These are phyloP conservation scores for Coniochaeta sp. DNA, from an alignment of 2,329 filamentous ascomycete species.

Conservation along the genomic window DNA sequence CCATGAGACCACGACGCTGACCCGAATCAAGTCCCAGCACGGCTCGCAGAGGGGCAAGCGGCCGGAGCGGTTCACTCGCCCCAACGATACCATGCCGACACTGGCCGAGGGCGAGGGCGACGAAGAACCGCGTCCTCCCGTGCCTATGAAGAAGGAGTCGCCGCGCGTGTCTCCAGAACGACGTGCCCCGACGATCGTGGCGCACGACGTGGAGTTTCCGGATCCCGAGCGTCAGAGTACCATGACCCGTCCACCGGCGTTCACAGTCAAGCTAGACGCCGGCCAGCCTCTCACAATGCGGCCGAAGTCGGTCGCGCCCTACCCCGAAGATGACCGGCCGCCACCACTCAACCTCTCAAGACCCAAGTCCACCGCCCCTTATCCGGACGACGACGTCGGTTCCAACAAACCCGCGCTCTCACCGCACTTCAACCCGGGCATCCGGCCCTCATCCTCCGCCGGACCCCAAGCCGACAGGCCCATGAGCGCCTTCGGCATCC, in stretches of 20 bases:
- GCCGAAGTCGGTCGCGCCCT: conserved; percentile 56
- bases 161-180: conserved; percentile 31
- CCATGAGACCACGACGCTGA: conserved; percentile 86
- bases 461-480: conserved; percentile 42
- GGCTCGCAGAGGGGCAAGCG: conserved; percentile 59
- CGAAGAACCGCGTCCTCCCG: conserved; percentile 5
- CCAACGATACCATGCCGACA: conserved; percentile 39
- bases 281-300: conserved; percentile 27
- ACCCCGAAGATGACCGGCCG: conserved; percentile 61
- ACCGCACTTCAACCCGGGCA: conserved; percentile 37
- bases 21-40: conserved; percentile 76
- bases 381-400: conserved; percentile 44
- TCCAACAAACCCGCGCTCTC: conserved; percentile 23
- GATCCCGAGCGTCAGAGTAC: conserved; percentile 36
- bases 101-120: conserved; percentile 34
- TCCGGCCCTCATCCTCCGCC: conserved; percentile 40
- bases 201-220: conserved; percentile 36
- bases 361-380: conserved; percentile 41
- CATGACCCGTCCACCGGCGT: conserved; percentile 38
- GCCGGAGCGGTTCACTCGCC: conserved; percentile 51
- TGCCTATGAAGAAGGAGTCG: conserved; percentile 13
- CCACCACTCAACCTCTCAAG: conserved; percentile 37
- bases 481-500: conserved; percentile 47
- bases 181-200: conserved; percentile 25
- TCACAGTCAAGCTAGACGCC: conserved; percentile 41